These are phyloP conservation scores for Pseudopyricularia cyperi DNA, from an alignment of 2,329 filamentous ascomycete genomes.

Conservation along the genomic window DNA sequence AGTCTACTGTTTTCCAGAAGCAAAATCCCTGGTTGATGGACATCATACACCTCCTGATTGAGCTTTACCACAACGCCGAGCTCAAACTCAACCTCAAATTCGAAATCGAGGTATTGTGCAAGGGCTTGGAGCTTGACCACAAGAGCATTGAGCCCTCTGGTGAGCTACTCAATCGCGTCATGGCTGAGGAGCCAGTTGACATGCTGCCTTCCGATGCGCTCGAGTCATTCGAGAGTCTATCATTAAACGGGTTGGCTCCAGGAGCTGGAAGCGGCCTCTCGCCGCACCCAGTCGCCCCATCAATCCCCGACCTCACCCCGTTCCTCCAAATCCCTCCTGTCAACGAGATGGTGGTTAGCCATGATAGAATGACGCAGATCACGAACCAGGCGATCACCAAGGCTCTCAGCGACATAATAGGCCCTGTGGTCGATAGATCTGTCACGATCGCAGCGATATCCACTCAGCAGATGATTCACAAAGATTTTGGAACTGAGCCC, in stretches of 20 bases:
- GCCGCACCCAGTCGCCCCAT: slow-evolving; percentile 62
- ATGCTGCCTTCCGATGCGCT: slow-evolving; percentile 49
- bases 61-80: slow-evolving; percentile 86
- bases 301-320: slow-evolving; percentile 71
- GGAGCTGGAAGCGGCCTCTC: slow-evolving; percentile 61
- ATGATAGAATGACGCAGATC: slow-evolving; percentile 57
- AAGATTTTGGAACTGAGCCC: slow-evolving; percentile 89
- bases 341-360: slow-evolving; percentile 65
- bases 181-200: slow-evolving; percentile 48
- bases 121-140: slow-evolving; percentile 81
- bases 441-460: slow-evolving; percentile 97
- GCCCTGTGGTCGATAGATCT: slow-evolving; percentile 91
- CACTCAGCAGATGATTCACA: slow-evolving; percentile 86
- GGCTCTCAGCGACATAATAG: slow-evolving; percentile 91
- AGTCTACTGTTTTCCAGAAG: slow-evolving; percentile 80
- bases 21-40: slow-evolving; percentile 99
- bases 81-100: slow-evolving; percentile 96
- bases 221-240: slow-evolving; percentile 73
- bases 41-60: slow-evolving; percentile 78
- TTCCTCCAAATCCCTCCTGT: slow-evolving; percentile 70
- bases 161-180: slow-evolving; percentile 66
- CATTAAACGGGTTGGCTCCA: slow-evolving; percentile 60
- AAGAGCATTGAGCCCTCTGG: slow-evolving; percentile 81
- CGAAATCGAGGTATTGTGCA: slow-evolving; percentile 95
- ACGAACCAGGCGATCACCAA: slow-evolving; percentile 77